Evolutionary conservation across 192 early-diverging fungal species (phyloP).

Genomic region (Lobosporangium transversale): DNA sequence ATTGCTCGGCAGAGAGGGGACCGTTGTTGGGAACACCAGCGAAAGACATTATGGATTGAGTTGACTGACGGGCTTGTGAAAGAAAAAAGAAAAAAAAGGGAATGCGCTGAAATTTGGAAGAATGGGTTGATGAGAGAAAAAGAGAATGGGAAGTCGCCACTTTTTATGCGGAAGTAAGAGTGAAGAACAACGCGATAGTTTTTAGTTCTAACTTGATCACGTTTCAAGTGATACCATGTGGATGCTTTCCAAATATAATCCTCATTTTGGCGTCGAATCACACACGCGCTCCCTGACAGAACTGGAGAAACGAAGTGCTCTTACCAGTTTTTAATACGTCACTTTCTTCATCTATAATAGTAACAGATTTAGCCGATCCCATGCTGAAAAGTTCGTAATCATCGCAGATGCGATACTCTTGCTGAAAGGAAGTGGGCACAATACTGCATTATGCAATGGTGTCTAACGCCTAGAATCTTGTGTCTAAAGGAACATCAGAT

Average conservation of each 20-base stretch:
- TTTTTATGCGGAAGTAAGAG: not conserved
- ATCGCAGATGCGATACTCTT: too few species aligned
- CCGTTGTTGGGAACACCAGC: slow-evolving; percentile 22
- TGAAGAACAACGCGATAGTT: not conserved
- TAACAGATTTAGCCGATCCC: too few species aligned
- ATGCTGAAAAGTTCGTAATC: too few species aligned
- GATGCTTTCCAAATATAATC: not conserved
- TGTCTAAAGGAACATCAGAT: too few species aligned
- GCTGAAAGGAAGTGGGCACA: too few species aligned
- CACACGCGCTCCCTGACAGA: too few species aligned
- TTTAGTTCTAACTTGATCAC: not conserved
- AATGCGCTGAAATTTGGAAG: not conserved
- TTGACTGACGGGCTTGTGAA: not conserved
- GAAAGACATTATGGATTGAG: slow-evolving; percentile 27
- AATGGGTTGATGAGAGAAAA: not conserved
- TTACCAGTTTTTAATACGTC: too few species aligned
- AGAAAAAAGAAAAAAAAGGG: slow-evolving; percentile 1
- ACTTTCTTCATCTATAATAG: too few species aligned
- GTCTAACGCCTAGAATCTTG: too few species aligned
- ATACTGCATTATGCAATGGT: too few species aligned
- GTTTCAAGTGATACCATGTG: not conserved
- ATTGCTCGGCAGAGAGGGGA: slow-evolving; percentile 30
- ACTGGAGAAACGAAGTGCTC: too few species aligned
- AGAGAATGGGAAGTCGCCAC: not conserved
- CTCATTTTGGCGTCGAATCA: too few species aligned